Percentiles rank a stretch among this genome's conserved stretches.
phyloP scores from a whole-genome alignment of 805 yeast species.

The Candida peoriensis region DNA sequence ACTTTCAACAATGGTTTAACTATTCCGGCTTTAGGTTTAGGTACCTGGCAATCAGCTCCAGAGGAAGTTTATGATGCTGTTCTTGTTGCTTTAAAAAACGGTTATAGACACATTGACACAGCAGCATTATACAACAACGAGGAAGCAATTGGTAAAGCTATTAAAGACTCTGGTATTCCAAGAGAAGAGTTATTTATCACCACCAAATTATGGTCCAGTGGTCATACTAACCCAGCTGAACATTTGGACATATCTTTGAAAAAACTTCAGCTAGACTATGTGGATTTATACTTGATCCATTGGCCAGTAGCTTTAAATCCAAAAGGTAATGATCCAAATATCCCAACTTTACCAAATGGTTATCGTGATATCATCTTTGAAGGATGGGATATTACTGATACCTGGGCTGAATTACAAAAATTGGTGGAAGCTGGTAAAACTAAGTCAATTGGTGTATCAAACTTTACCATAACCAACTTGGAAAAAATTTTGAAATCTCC shows the following conservation, averaged over 20 bases:
- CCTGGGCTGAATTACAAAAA: slow-evolving; percentile 16
- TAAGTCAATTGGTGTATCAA: slow-evolving; percentile 18
- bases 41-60: slow-evolving; percentile 38
- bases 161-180: slow-evolving; percentile 49
- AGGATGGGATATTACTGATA: slow-evolving; percentile 44
- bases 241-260: slow-evolving; percentile 54
- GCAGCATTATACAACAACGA: slow-evolving; percentile 56
- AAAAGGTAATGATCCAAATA: slow-evolving; percentile 22
- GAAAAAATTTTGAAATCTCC: slow-evolving; percentile 7
- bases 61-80: slow-evolving; percentile 19
- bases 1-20: slow-evolving; percentile 42
- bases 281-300: slow-evolving; percentile 79
- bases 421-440: slow-evolving; percentile 9
- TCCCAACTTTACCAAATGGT: slow-evolving; percentile 31
- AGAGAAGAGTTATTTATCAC: slow-evolving; percentile 64
- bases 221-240: slow-evolving; percentile 35
- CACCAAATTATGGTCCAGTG: slow-evolving; percentile 58
- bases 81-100: slow-evolving; percentile 23
- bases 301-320: slow-evolving; percentile 68
- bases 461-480: slow-evolving; percentile 13
- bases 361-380: slow-evolving; percentile 50
- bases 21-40: slow-evolving; percentile 52
- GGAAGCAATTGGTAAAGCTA: slow-evolving; percentile 47
- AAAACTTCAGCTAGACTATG: slow-evolving; percentile 64
- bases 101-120: slow-evolving; percentile 60